Evolutionary conservation across 495 filamentous ascomycete genomes (phyloP).

Genomic region (Aspergillus homomorphus): DNA sequence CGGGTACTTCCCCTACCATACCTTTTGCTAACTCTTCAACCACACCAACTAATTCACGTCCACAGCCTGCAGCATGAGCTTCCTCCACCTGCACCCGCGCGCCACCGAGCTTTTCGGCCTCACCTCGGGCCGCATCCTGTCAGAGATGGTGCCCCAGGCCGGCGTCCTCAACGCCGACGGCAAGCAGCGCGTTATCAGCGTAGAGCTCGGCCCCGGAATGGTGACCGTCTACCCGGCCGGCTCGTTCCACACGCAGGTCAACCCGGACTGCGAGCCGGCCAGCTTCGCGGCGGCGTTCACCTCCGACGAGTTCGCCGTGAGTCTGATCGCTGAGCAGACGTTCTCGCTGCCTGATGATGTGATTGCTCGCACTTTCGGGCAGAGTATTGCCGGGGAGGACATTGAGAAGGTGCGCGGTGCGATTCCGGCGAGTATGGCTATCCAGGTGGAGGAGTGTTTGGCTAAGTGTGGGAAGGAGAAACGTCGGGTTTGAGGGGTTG

Average conservation of each 20-base stretch:
- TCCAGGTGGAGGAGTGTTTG: slow-evolving; percentile 29
- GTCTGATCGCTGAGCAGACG: slow-evolving; percentile 19
- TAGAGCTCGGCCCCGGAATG: slow-evolving; percentile 35
- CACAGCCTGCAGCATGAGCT: slow-evolving; percentile 46
- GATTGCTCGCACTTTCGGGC: slow-evolving; percentile 21
- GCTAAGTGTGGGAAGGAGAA: slow-evolving; percentile 25
- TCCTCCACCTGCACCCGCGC: slow-evolving; percentile 40
- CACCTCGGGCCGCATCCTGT: slow-evolving; percentile 35
- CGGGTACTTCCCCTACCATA: slow-evolving; percentile 25
- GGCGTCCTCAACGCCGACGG: slow-evolving; percentile 18
- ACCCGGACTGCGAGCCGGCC: slow-evolving; percentile 38
- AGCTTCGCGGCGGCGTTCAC: slow-evolving; percentile 29
- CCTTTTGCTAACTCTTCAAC: neutral
- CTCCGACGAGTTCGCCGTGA: slow-evolving; percentile 23
- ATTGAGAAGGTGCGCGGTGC: slow-evolving; percentile 23
- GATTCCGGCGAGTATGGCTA: slow-evolving; percentile 16
- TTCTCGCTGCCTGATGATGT: slow-evolving; percentile 24
- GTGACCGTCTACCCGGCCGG: slow-evolving; percentile 49
- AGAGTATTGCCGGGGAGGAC: slow-evolving; percentile 27
- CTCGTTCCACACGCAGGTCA: slow-evolving; percentile 49
- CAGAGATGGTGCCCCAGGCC: slow-evolving; percentile 44
- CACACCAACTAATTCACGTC: neutral
- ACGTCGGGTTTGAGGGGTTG: no score
- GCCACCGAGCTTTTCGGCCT: slow-evolving; percentile 45
- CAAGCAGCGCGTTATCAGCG: slow-evolving; percentile 26